Evolutionary conservation across 1,284 basidiomycete genomes (phyloP), one percentile per base, ranked within the genome.

Genomic region (Naganishia albida): DNA sequence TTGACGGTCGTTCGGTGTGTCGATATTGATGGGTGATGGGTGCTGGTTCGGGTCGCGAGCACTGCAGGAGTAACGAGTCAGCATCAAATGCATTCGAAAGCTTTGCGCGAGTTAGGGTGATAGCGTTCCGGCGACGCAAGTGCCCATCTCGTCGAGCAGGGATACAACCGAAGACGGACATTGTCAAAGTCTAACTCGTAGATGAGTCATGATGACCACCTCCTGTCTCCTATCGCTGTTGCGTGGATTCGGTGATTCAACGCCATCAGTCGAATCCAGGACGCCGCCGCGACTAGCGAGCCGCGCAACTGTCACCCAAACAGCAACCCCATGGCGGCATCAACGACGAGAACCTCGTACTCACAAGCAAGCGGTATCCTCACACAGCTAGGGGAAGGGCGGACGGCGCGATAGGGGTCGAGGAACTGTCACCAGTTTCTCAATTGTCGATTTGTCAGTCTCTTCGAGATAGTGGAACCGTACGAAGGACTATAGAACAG

Each of bases 31-130:
- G 83, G 76, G 72, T 74, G 79, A 79, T 78, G 84, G 87, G 84
- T 83, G 87, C 88, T 88, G 88, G 84, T 86, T 88, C 91, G 91
- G 90, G 91, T 92, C 91, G 90, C 90, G 91, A 93, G 89, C 86
- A 84, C 88, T 91, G 78, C 68, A 64, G 64, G 34, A 34, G 34
- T 49, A 63, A 40, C 43, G 39, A 39, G 30, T 42, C 52, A 34
- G 20, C 20, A 28, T 26, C n/a, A 28, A 6, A 56, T 28, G 12
- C 25, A 10, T 44, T 25, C 39, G 43, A 25, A 23, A 26, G 30
- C 6, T 42, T 38, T 34, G 34, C 10, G 34, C 34, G 34, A 34
- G 34, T 34, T 34, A 34, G 34, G 10, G 10, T 34, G 34, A 10
- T 10, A 6, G 34, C 34, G 10, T 34, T 34, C 34, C 34, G n/a